Base-by-base conservation (phyloP, 768 basidiomycete species). In the Tricholomella constricta region DNA sequence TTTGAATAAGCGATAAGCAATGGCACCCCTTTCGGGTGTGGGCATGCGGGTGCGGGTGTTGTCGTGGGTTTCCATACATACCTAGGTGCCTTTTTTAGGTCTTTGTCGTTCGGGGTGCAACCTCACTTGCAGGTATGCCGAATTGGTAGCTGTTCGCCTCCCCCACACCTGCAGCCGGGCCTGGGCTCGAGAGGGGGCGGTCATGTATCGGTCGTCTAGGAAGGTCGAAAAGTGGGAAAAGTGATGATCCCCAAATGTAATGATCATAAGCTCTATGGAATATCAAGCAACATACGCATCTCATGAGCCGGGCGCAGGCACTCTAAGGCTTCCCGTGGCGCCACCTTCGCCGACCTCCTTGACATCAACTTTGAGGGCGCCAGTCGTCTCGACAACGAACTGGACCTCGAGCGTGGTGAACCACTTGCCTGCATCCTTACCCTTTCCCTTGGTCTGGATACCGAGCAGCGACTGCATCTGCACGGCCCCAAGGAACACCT, bases 351-450 rank as follows among this genome's bases (percentile, higher is more conserved):
- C 76, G 41, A 73, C 60, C 56, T 79, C 75, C 57, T 66, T 67
- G 15, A 74, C 63, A 46, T 67, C 65, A 14, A 77, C 73, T 10
- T 67, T 68, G 50, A 80, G 41, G 14, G 62, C 71, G 3, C 77
- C 75, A 19, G 71, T 68, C 12, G 71, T 45, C 8, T 72, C 70
- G 5, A 76, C 63, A 9, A 73, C 60, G 35, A 76, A 68, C 57
- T 72, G 68, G 38, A 77, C 73, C 52, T 84, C 78, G 12, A 90
- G 66, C 17, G 70, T 70, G 27, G 86, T 80, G 29, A 69, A 72
- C 73, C 74, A 76, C 57, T 77, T 75, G 1, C 80, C 78, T n/a
- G 65, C 72, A 57, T 71, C 65, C 54, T 65, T 67, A 12, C 66
- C 55, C 54, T 75, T 75, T 2, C 73, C 73, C 43, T 74, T 76